Evolutionary conservation across 2,329 filamentous ascomycete genomes (phyloP), one percentile per base, ranked within the genome.

Genomic region (Fusarium succisae): DNA sequence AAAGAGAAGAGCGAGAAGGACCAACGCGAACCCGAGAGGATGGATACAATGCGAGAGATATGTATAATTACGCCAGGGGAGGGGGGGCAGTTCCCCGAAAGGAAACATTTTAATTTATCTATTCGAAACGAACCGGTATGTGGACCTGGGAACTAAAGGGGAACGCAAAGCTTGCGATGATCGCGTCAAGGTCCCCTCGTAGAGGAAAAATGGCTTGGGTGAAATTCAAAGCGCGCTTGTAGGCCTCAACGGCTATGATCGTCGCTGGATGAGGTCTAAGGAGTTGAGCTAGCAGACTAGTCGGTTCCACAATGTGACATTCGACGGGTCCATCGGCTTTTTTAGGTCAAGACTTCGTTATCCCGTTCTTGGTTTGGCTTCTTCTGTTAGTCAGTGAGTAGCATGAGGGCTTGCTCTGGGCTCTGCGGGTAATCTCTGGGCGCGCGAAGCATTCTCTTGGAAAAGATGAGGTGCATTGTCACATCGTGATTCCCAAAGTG

Each of bases 11-110:
- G 24, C n/a, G 15, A 58, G 35, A n/a, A 26, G 44, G 41, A 65
- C 63, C 41, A 44, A 68, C 53, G 37, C 57, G 47, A 63, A 64
- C 51, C 66, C 66, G 26, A 54, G 44, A 43, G 37, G 51, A 70
- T 32, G 59, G 53, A 48, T 39, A 48, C 37, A 53, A 44, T 53
- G 43, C 26, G 50, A 28, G 50, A 22, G 20, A 68, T 69, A 70
- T 70, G 66, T 70, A 70, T 30, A 60, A 69, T 37, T 24, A 26
- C 51, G 51, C 66, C 66, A 58, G 35, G 39, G 59, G 30, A 50
- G 14, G 59, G 30, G 59, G 10, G 28, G 7, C n/a, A 24, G 8
- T 38, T 28, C n/a, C 24, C 32, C 43, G 32, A 32, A 30, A 22
- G 48, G 57, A 60, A 43, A 62, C 50, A 44, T 30, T 62, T 57